Base-by-base conservation (phyloP, 305 asterid genomes). In the Ruellia speciosa region DNA sequence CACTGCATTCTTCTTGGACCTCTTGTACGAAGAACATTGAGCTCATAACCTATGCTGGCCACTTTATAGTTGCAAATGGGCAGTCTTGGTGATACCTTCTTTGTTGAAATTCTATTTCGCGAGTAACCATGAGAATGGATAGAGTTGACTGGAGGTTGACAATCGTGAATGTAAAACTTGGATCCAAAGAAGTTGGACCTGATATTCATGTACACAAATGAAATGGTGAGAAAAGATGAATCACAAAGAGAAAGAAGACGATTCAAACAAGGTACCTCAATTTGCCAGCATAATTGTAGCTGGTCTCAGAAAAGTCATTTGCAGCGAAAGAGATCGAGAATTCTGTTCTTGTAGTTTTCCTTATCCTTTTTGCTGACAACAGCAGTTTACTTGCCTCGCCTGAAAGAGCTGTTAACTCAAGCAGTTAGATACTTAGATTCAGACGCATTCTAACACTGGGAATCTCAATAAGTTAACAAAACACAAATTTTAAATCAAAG, bases 181-280 rank as follows among this genome's bases (percentile, higher is more conserved):
- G 90, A 82, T 54, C 90, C 86, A 6, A 82, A 73, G 58, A 85
- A 82, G 64, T 82, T 82, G 60, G 88, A 85, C 81, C 90, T 82
- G 77, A 64, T 37, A 37, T 0, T 64, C 46, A 39, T 11, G 15
- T 14, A 59, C 18, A 0, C 4, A 19, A 0, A 17, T 45, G 45
- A 37, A 65, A 34, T 28, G 15, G 49, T 61, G 48, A 48, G 46
- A 35, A 3, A 17, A 6, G 18, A 40, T 18, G 28, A 31, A 56
- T 45, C 15, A 41, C 24, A 49, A 28, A 33, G 14, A 54, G 37
- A 50, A 57, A 64, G 13, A 52, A 35, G 0, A 0, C 0, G 7
- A 43, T 40, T 48, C 7, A 11, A 50, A 60, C 1, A 20, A 49
- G 20, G 63, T 20, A 84, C 95, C 95, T 81, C 56, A 87, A 39